phyloP scores from a whole-genome alignment of 1,284 basidiomycete genomes.

The Ganoderma resinaceum region DNA sequence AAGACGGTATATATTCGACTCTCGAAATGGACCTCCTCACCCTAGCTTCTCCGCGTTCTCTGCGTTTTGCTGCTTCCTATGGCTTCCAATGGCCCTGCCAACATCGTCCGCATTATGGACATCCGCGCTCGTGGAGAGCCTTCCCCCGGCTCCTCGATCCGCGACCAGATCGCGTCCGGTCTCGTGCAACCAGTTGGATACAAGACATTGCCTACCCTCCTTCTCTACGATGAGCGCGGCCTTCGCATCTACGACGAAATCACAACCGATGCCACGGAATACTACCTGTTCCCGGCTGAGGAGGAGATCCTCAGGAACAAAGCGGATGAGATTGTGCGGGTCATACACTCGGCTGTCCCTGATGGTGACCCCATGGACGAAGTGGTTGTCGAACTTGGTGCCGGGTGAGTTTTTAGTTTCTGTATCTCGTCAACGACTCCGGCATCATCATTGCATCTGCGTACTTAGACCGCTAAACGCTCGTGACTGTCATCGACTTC shows the following conservation, averaged over 20 bases:
- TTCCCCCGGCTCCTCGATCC: slow-evolving; percentile 46
- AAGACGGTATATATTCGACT: slow-evolving; percentile 20
- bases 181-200: slow-evolving; percentile 59
- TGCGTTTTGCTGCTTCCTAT: slow-evolving; percentile 12
- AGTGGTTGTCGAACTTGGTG: slow-evolving; percentile 85
- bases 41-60: background rate
- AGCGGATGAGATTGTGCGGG: slow-evolving; percentile 70
- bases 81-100: slow-evolving; percentile 15
- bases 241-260: slow-evolving; percentile 86
- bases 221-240: slow-evolving; percentile 89
- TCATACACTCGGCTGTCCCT: slow-evolving; percentile 70
- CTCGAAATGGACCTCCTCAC: slow-evolving; percentile 10
- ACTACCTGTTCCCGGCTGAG: slow-evolving; percentile 87
- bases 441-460: background rate
- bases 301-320: slow-evolving; percentile 72
- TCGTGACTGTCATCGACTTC: background rate
- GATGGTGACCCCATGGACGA: slow-evolving; percentile 55
- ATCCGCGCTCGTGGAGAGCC: slow-evolving; percentile 45
- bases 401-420: slow-evolving; percentile 69
- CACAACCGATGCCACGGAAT: slow-evolving; percentile 83
- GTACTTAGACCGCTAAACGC: background rate
- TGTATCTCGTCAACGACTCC: background rate
- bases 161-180: slow-evolving; percentile 59
- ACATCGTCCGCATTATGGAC: slow-evolving; percentile 55
- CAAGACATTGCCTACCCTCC: slow-evolving; percentile 82